Conservation (phyloP, 139 green algal species). For the Yamagishiella unicocca region DNA sequence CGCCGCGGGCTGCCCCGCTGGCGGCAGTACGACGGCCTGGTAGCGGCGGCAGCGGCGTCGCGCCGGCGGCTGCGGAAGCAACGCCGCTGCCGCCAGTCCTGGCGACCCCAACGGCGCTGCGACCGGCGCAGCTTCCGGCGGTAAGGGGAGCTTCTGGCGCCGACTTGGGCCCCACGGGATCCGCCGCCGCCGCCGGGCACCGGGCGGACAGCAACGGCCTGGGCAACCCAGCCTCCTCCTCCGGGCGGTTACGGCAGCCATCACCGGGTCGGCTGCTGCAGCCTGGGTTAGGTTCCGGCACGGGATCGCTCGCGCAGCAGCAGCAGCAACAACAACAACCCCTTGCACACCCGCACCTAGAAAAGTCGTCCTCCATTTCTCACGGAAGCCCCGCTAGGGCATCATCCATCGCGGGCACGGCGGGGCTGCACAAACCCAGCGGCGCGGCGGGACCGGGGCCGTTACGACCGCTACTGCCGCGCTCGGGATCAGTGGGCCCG, state of each 20-base stretch:
- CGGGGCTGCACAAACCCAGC: background rate
- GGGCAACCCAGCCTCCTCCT: background rate
- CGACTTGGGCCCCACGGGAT: no score
- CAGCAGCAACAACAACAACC: background rate
- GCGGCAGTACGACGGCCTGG: conserved; percentile 9
- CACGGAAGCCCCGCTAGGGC: background rate
- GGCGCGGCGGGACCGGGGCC: background rate
- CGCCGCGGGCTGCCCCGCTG: background rate
- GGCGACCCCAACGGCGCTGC: background rate
- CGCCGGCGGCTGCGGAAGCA: background rate
- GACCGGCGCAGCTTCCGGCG: background rate
- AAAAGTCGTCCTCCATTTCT: background rate
- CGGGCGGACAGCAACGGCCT: conserved; percentile 11
- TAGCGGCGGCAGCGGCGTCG: conserved; percentile 13
- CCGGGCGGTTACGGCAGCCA: background rate
- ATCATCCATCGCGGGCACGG: background rate
- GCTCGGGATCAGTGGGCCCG: background rate
- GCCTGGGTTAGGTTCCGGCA: no score
- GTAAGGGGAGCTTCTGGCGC: no score
- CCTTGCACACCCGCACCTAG: background rate
- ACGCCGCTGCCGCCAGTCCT: background rate
- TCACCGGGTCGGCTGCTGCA: no score
- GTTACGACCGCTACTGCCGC: background rate
- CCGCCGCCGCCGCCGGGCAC: no score
- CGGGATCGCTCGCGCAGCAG: no score